Base-by-base conservation (phyloP, 108 stramenopile species). In the Skeletonema tropicum region DNA sequence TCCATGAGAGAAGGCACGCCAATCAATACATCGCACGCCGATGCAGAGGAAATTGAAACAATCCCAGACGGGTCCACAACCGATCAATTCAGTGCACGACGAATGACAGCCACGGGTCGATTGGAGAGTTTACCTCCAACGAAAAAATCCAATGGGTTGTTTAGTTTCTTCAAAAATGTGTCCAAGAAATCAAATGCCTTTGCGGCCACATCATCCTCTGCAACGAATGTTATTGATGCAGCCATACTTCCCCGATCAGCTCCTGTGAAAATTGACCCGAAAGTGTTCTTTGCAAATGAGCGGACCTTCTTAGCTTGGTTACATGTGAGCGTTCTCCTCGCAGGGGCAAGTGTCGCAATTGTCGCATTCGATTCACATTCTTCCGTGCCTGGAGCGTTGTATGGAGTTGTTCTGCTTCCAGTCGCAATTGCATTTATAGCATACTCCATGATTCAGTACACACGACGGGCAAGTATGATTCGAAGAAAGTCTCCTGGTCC, bases 281-380 rank as follows among this genome's bases (percentile, higher is more conserved):
- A 89, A 78, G 93, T 93, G 19, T 96, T 94, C 72, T 96, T 96
- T 82, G 97, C 97, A 57, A 98, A 98, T 70, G 98, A 99, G 63
- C 87, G 98, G 19, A 99, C 98, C 0, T 97, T 99, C 72, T 68
- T 99, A 69, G 92, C 94, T 15, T 99, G 98, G 98, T 79, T 97
- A 85, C 92, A 94, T 66, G 77, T 88, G 39, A 85, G 92, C 33
- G 83, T 96, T 23, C 85, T 92, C 19, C 66, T 96, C 64, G 95
- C 93, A 0, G 89, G 91, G 41, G 93, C 88, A 26, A 89, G 92
- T 60, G 87, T 97, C 65, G 93, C 93, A 17, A 91, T 97, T 73
- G 82, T 92, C 49, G 74, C 90, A 15, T 85, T 92, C 75, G 89
- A 87, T 21, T 36, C 63, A 13, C 60, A 58, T 35, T 12, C 57